Evolutionary conservation across 2,329 filamentous ascomycete species (phyloP).

Genomic region (Cytospora mali): DNA sequence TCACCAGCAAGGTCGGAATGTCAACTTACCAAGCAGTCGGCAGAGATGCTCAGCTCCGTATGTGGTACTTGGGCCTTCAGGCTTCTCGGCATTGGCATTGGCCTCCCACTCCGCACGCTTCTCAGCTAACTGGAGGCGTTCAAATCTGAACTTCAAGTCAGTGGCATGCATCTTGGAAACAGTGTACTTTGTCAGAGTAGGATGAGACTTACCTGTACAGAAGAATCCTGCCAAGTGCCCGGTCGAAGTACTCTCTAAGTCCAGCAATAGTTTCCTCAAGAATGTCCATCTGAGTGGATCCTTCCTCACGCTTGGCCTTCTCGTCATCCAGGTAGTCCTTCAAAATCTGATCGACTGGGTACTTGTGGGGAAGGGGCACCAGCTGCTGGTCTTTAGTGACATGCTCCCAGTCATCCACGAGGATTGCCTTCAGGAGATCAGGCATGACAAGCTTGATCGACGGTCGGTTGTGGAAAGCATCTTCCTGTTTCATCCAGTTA

Average conservation of each 20-base stretch:
- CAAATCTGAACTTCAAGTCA: constrained; percentile 63
- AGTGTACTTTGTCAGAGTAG: background rate
- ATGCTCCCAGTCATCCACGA: constrained; percentile 99
- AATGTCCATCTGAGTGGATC: constrained; percentile 77
- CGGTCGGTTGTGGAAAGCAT: constrained; percentile 79
- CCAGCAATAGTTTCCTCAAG: constrained; percentile 87
- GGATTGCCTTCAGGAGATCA: constrained; percentile 84
- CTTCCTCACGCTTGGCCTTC: constrained; percentile 64
- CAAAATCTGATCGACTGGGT: constrained; percentile 76
- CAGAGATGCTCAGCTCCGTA: constrained; percentile 93
- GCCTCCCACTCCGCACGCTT: constrained; percentile 71
- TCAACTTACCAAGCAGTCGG: constrained; percentile 78
- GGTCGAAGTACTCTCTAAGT: constrained; percentile 92
- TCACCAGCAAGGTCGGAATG: background rate
- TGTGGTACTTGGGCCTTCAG: constrained; percentile 70
- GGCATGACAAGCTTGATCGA: constrained; percentile 85
- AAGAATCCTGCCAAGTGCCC: constrained; percentile 81
- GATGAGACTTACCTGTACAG: constrained; percentile 67
- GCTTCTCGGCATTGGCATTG: constrained; percentile 51
- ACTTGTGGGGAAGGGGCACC: constrained; percentile 77
- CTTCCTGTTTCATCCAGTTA: constrained; percentile 64
- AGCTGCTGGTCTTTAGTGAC: constrained; percentile 94
- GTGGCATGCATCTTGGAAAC: background rate
- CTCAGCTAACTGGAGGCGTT: constrained; percentile 84
- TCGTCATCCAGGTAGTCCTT: constrained; percentile 78